phyloP scores from a whole-genome alignment of 441 rosid genomes.

The Arabidopsis lyrata region DNA sequence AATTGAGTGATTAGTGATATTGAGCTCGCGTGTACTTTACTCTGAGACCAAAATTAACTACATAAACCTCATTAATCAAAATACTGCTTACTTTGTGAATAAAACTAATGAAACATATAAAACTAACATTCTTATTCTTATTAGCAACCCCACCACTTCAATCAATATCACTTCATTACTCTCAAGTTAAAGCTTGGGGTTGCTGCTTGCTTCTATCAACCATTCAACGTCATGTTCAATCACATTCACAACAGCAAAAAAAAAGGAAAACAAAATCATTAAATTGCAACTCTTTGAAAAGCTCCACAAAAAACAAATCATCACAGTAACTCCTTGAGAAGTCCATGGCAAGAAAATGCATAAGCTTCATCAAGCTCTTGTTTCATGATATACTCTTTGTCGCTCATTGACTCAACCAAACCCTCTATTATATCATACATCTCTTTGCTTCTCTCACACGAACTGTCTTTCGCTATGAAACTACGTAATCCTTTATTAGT shows the following conservation, averaged over 20 bases:
- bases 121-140: not conserved
- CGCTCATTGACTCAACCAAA: slow-evolving; percentile 55
- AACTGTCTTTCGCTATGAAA: slow-evolving; percentile 54
- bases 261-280: slow-evolving; percentile 5
- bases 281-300: not conserved
- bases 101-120: slow-evolving; percentile 33
- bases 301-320: not conserved
- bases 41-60: slow-evolving; percentile 36
- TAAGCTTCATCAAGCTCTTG: slow-evolving; percentile 46
- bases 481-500: slow-evolving; percentile 51
- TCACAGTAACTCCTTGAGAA: not conserved
- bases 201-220: not conserved
- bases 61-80: not conserved
- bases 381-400: slow-evolving; percentile 49
- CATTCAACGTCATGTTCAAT: slow-evolving; percentile 10
- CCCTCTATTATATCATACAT: slow-evolving; percentile 50
- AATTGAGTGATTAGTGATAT: not conserved
- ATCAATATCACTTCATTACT: slow-evolving; percentile 28
- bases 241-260: slow-evolving; percentile 7
- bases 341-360: not conserved
- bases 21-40: slow-evolving; percentile 46
- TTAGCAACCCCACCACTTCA: slow-evolving; percentile 23
- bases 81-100: slow-evolving; percentile 8
- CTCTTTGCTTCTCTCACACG: slow-evolving; percentile 53
- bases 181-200: slow-evolving; percentile 3